phyloP scores from a whole-genome alignment of 768 basidiomycete genomes.

The Leccinum subgranulosum region DNA sequence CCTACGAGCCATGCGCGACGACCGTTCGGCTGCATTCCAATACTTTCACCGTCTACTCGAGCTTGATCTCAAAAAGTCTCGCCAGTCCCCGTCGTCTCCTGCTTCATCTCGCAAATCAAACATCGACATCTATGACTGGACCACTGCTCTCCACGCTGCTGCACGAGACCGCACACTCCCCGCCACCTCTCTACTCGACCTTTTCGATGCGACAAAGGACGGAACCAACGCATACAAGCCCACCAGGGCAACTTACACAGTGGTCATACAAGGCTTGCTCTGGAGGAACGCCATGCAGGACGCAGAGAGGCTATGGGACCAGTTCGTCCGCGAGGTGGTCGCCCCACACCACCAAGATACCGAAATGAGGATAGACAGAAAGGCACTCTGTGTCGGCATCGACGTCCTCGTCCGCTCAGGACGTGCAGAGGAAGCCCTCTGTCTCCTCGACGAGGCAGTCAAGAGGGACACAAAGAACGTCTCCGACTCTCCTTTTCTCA shows the following conservation, averaged over 20 bases:
- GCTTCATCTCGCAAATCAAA: constrained; percentile 19
- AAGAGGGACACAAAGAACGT: constrained; percentile 18
- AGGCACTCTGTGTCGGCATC: constrained; percentile 49
- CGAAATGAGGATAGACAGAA: constrained; percentile 38
- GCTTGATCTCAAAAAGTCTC: constrained; percentile 19
- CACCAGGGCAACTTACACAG: constrained; percentile 48
- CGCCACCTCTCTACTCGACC: constrained; percentile 32
- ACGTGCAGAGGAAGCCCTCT: constrained; percentile 47
- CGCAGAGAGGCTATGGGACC: constrained; percentile 45
- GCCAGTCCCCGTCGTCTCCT: not conserved
- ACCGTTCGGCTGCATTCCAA: constrained; percentile 43
- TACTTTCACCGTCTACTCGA: constrained; percentile 42
- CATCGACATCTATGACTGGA: constrained; percentile 46
- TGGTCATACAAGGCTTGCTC: constrained; percentile 53
- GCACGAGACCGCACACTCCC: constrained; percentile 37
- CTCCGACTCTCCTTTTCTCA: constrained; percentile 12
- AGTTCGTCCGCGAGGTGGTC: constrained; percentile 27
- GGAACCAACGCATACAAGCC: constrained; percentile 34
- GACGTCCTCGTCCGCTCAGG: constrained; percentile 44
- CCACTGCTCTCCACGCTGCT: constrained; percentile 43
- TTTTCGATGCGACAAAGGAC: constrained; percentile 35
- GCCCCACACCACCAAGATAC: not conserved
- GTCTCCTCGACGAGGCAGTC: constrained; percentile 43
- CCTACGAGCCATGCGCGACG: constrained; percentile 39
- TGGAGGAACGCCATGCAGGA: constrained; percentile 36